These are phyloP conservation scores for Pseudogymnoascus sp. DNA, from an alignment of 2,329 filamentous ascomycete genomes.

Conservation along the genomic window DNA sequence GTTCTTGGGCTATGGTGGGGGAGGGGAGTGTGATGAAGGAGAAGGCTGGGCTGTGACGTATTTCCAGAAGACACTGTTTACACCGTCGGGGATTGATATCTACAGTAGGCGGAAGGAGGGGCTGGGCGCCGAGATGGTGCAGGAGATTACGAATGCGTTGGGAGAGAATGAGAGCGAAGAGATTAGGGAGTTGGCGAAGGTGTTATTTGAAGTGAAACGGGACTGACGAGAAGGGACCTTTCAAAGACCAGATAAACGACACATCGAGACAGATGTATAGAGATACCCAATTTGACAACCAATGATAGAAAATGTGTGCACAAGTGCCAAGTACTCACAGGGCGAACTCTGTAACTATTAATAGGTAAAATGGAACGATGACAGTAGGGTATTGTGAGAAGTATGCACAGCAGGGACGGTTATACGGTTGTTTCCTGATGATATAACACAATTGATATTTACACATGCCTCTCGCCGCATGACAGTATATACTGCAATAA, in stretches of 20 bases:
- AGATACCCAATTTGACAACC: conserved; percentile 5
- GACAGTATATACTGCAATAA: conserved; percentile 9
- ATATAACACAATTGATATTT: conserved; percentile 10
- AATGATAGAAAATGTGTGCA: neutral
- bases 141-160: conserved; percentile 47
- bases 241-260: neutral
- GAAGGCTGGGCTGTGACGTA: conserved; percentile 70
- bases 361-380: neutral
- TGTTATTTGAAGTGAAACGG: conserved; percentile 39
- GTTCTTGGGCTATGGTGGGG: conserved; percentile 61
- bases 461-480: conserved; percentile 4
- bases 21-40: conserved; percentile 24
- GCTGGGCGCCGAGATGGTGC: conserved; percentile 47
- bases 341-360: neutral
- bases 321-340: neutral
- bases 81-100: conserved; percentile 70
- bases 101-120: conserved; percentile 59
- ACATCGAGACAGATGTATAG: neutral
- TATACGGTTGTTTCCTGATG: neutral
- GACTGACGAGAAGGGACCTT: conserved; percentile 16
- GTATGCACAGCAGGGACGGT: neutral
- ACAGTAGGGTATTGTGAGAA: neutral
- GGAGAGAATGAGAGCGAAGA: conserved; percentile 40
- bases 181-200: conserved; percentile 45
- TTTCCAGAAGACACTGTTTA: conserved; percentile 77